phyloP scores from a whole-genome alignment of 2,329 filamentous ascomycete species.

The Aspergillus ochraceus region DNA sequence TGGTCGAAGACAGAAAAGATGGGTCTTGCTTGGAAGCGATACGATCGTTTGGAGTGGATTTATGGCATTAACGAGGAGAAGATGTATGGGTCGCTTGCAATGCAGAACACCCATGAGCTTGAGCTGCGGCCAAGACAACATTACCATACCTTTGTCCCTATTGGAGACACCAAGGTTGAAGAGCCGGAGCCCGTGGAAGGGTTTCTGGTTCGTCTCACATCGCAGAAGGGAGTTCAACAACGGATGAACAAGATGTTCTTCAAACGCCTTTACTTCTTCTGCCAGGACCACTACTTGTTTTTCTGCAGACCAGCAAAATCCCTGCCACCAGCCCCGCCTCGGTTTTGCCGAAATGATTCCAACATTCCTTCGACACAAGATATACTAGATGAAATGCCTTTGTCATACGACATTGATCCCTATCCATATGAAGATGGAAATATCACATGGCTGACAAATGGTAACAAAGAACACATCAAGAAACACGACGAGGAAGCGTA shows the following conservation, averaged over 20 bases:
- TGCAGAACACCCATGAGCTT: conserved; percentile 66
- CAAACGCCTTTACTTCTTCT: conserved; percentile 66
- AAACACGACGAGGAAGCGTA: conserved; percentile 59
- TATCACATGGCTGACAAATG: conserved; percentile 57
- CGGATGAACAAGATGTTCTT: conserved; percentile 62
- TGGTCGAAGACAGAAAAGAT: conserved; percentile 61
- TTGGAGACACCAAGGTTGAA: conserved; percentile 42
- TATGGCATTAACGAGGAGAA: conserved; percentile 64
- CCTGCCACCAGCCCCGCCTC: conserved; percentile 60
- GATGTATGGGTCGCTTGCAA: conserved; percentile 69
- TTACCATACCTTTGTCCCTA: conserved; percentile 56
- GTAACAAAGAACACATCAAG: conserved; percentile 47
- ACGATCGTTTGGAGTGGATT: conserved; percentile 68
- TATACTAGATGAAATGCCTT: conserved; percentile 57
- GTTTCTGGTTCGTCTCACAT: conserved; percentile 65
- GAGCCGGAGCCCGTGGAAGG: conserved; percentile 66
- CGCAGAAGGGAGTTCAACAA: conserved; percentile 60
- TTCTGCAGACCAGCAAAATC: conserved; percentile 63
- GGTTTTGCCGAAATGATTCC: conserved; percentile 45
- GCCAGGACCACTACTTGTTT: conserved; percentile 62
- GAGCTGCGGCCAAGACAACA: conserved; percentile 66
- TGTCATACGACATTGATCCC: conserved; percentile 63
- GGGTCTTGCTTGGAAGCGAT: conserved; percentile 68
- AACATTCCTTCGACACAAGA: conserved; percentile 55
- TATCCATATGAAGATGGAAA: conserved; percentile 56